Evolutionary conservation across 768 basidiomycete species (phyloP).

Genomic region (Termitomyces sp.): DNA sequence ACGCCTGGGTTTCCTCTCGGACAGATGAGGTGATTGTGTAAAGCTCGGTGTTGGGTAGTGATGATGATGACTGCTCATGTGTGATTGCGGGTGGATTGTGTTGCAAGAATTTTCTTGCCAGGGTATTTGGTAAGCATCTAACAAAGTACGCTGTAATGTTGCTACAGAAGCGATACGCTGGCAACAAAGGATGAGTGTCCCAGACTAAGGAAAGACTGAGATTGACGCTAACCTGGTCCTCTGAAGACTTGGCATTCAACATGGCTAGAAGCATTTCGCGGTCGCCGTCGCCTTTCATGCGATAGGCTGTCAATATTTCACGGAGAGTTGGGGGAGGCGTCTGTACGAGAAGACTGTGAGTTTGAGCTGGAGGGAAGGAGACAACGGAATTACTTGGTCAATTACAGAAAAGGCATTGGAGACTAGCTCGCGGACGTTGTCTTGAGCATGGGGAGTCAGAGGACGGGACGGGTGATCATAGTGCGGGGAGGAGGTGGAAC

Average conservation of each 20-base stretch:
- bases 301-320: constrained; percentile 85
- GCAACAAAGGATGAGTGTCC: background rate
- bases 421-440: constrained; percentile 29
- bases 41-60: constrained; percentile 33
- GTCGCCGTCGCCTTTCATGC: constrained; percentile 83
- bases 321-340: constrained; percentile 74
- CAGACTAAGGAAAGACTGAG: background rate
- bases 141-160: constrained; percentile 62
- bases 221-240: constrained; percentile 69
- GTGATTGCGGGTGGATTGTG: constrained; percentile 16
- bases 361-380: constrained; percentile 3
- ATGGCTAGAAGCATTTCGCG: constrained; percentile 87
- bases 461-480: constrained; percentile 24
- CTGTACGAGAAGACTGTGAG: constrained; percentile 28
- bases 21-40: constrained; percentile 28
- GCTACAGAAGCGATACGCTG: constrained; percentile 70
- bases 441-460: constrained; percentile 18
- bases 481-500: constrained; percentile 24
- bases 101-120: constrained; percentile 12
- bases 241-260: constrained; percentile 87
- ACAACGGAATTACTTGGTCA: constrained; percentile 30
- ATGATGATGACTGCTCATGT: constrained; percentile 29
- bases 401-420: constrained; percentile 33
- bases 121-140: constrained; percentile 50
- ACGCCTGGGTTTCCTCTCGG: constrained; percentile 27